These are phyloP conservation scores for Canavalia ensiformis DNA, from an alignment of 306 rosid species.

Conservation along the genomic window DNA sequence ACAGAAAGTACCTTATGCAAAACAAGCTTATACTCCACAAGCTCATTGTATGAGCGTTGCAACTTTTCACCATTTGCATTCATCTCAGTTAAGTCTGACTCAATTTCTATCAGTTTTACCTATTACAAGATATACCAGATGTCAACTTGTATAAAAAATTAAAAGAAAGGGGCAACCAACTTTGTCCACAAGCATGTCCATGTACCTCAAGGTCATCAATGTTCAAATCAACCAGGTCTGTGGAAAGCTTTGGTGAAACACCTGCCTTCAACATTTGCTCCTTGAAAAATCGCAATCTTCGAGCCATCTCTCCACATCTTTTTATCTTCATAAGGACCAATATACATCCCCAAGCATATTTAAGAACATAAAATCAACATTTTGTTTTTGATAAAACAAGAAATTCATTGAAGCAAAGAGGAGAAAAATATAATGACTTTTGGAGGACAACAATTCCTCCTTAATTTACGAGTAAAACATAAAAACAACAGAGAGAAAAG, in stretches of 20 bases:
- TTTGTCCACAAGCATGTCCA: slow-evolving; percentile 26
- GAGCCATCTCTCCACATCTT: slow-evolving; percentile 97
- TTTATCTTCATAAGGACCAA: slow-evolving; percentile 70
- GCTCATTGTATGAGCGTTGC: slow-evolving; percentile 90
- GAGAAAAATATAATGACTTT: slow-evolving; percentile 34
- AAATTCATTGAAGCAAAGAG: slow-evolving; percentile 9
- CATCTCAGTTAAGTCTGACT: slow-evolving; percentile 86
- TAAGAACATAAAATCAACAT: slow-evolving; percentile 35
- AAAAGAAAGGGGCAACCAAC: slow-evolving; percentile 19
- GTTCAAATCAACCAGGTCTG: slow-evolving; percentile 59
- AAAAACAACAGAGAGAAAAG: background rate
- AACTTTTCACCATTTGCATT: slow-evolving; percentile 94
- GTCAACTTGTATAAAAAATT: slow-evolving; percentile 29
- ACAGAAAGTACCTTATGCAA: slow-evolving; percentile 74
- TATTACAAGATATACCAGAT: slow-evolving; percentile 49
- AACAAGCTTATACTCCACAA: slow-evolving; percentile 88
- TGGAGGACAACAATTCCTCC: slow-evolving; percentile 36
- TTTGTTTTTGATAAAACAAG: background rate
- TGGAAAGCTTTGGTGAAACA: slow-evolving; percentile 62
- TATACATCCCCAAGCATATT: slow-evolving; percentile 41
- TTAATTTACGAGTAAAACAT: slow-evolving; percentile 1
- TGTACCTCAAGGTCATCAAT: slow-evolving; percentile 87
- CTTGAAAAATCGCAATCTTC: slow-evolving; percentile 86
- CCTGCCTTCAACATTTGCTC: slow-evolving; percentile 91
- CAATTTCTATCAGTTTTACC: slow-evolving; percentile 92